Evolutionary conservation across 2,329 filamentous ascomycete genomes (phyloP), one percentile per base, ranked within the genome.

Genomic region (Neonectria neomacrospora): DNA sequence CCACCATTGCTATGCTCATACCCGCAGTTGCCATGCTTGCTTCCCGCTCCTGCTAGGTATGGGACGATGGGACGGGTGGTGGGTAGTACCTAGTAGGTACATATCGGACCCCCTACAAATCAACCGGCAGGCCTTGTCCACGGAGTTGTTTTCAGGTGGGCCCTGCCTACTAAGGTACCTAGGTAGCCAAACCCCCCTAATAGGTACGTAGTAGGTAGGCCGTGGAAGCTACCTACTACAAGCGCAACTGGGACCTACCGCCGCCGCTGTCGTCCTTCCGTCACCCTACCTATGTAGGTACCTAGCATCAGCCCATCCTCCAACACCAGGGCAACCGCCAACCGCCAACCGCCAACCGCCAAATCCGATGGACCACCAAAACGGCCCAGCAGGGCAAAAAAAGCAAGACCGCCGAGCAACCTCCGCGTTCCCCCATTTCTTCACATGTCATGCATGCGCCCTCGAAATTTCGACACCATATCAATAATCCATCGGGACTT

Each of bases 191-290:
- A 30, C 54, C 51, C 65, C 44, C 56, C n/a, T n/a, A n/a, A n/a
- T n/a, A n/a, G n/a, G n/a, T n/a, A n/a, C n/a, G n/a, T n/a, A n/a
- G n/a, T n/a, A n/a, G n/a, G 39, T 56, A 55, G 28, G 39, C 30
- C 28, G 20, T 42, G 41, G 5, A 26, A n/a, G 44, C 70, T 67
- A n/a, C n/a, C n/a, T n/a, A n/a, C n/a, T n/a, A n/a, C n/a, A 71
- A 55, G 60, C 70, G 67, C 50, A 64, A 70, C 60, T 67, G 28
- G 70, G 70, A 54, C 57, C 58, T 56, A 63, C 34, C 61, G 56
- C 70, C 68, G 69, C 54, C 57, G 61, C 63, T 56, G 48, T 59
- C 52, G 45, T 48, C 37, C 5, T 57, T 41, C 20, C 34, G 5
- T 22, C 22, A 42, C 44, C 44, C 44, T n/a, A n/a, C n/a, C n/a